These are phyloP conservation scores for Cladorrhinum samala DNA, from an alignment of 495 filamentous ascomycete species.

Conservation along the genomic window DNA sequence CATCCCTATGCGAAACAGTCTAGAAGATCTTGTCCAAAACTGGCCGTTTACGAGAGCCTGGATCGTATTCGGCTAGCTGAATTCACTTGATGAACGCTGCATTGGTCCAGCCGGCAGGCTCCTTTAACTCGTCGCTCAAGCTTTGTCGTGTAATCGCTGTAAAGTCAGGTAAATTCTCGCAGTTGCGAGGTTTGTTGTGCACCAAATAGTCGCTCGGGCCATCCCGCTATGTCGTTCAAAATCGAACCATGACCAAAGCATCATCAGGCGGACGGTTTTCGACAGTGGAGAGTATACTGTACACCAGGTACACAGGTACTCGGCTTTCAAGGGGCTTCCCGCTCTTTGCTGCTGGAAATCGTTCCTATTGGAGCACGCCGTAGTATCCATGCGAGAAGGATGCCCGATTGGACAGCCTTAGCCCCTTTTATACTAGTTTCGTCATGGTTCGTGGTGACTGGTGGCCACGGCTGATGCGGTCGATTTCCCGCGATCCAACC, in stretches of 20 bases:
- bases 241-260: not conserved
- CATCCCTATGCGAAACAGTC: not conserved
- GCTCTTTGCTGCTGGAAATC: not conserved
- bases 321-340: not conserved
- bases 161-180: too few relatives aligned
- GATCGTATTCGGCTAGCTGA: not conserved
- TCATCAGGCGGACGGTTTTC: too few relatives aligned
- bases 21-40: not conserved
- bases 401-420: not conserved
- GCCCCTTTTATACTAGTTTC: constrained; percentile 2
- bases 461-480: constrained; percentile 7
- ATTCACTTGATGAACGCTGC: not conserved
- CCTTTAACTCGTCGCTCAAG: not conserved
- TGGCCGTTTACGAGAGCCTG: not conserved
- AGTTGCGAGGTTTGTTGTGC: too few relatives aligned
- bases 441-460: constrained; percentile 1
- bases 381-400: not conserved
- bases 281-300: too few relatives aligned
- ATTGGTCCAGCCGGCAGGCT: not conserved
- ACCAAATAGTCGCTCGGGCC: not conserved
- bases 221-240: not conserved
- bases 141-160: too few relatives aligned
- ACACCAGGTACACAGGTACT: too few relatives aligned
- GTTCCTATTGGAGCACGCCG: not conserved
- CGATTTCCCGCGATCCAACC: constrained; percentile 12